Base-by-base conservation (phyloP, 2,329 filamentous ascomycete species). In the Alternaria dauci region DNA sequence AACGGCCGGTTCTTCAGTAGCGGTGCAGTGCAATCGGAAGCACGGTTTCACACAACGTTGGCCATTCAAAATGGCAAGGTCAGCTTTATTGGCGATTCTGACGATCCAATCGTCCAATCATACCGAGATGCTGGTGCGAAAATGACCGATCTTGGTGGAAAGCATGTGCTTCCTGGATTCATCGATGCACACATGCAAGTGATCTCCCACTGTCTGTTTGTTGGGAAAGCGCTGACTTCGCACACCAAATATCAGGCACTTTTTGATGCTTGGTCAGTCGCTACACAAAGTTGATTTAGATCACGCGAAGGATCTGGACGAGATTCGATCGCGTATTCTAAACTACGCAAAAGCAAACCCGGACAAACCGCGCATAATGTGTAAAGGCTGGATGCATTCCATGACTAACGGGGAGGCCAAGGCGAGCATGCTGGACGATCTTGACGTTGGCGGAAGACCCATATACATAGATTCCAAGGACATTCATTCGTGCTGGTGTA, bases 381-480 rank as follows among this genome's bases (percentile, higher is more conserved):
- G 82, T 65, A 81, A 81, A 60, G 82, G 83, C 4, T 88, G 84
- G 84, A 86, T 87, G 84, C 83, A 86, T 65, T 80, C 72, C 28
- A 86, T 86, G 83, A 86, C 85, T 1, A 76, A 81, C 39, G 79
- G 78, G n/a, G 76, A 81, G 42, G 84, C 84, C 1, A 75, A 83
- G 41, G 80, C 84, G 1, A 80, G 76, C 48, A 82, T 83, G 76
- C 73, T 88, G 8, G 85, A 87, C 67, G 81, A 84, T 38, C 67
- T 67, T 85, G 18, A 38, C 34, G 32, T 36, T 36, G 82, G 85
- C 57, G 75, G 81, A 1, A 76, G 84, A 36, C 84, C 85, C 0
- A 84, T 88, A 52, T 84, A 84, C 65, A 82, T 88, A 60, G 85
- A 87, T 61, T 83, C 84, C 4, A 86, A 86, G 70, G 85, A 87